Conservation (phyloP, 2,329 filamentous ascomycete genomes). For the Aspergillus proliferans region DNA sequence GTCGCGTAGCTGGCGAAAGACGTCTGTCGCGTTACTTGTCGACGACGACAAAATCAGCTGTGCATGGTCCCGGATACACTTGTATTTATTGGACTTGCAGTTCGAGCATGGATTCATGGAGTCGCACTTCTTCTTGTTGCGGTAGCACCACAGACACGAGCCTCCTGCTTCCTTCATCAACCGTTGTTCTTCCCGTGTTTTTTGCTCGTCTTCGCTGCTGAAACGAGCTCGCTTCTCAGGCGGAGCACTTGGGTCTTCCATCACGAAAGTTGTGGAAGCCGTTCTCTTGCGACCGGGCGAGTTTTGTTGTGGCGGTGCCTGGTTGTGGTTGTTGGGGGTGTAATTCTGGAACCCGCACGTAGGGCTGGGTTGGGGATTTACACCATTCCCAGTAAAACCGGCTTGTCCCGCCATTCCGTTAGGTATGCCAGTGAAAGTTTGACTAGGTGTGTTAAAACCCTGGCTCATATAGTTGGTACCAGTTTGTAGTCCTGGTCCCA, state of each 20-base stretch:
- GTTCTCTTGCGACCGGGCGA: too few species aligned
- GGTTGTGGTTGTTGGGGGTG: too few species aligned
- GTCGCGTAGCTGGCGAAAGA: conserved; percentile 3
- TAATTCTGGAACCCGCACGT: too few species aligned
- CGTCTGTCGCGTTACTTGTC: background rate
- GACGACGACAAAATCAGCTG: conserved; percentile 12
- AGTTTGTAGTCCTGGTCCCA: too few species aligned
- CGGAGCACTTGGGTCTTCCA: conserved; percentile 10
- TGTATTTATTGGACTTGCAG: conserved; percentile 10
- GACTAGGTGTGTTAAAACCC: too few species aligned
- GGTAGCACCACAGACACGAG: conserved; percentile 23
- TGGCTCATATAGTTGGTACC: too few species aligned
- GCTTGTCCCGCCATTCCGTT: too few species aligned
- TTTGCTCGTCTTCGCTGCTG: conserved; percentile 11
- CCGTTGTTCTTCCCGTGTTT: conserved; percentile 6
- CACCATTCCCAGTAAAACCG: too few species aligned
- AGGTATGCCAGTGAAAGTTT: too few species aligned
- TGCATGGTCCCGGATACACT: conserved; percentile 17
- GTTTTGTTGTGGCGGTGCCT: too few species aligned
- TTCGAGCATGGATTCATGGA: conserved; percentile 11
- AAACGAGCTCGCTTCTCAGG: conserved; percentile 6
- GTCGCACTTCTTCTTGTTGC: conserved; percentile 23
- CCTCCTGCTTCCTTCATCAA: conserved; percentile 19
- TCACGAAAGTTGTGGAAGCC: conserved; percentile 1
- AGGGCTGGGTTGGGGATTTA: too few species aligned